Evolutionary conservation across 192 early-diverging fungal genomes (phyloP).

Genomic region (Lobosporangium transversale): DNA sequence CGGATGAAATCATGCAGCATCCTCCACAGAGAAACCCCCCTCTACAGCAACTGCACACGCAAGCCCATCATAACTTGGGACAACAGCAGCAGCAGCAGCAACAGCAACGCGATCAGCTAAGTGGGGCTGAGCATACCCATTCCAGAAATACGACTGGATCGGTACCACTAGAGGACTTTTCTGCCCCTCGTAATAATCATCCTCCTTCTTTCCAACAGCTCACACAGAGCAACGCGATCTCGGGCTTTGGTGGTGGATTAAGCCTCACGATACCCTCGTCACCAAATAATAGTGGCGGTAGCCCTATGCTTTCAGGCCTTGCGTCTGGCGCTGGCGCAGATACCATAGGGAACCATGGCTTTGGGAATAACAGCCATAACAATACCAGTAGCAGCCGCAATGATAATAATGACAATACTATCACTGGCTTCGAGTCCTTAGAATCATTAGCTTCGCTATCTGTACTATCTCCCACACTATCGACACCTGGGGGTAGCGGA

Average conservation of each 20-base stretch:
- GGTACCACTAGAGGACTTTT: too few relatives aligned
- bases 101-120: not conserved
- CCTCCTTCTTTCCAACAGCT: conserved; percentile 10
- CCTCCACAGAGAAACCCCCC: conserved; percentile 7
- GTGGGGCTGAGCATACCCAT: too few relatives aligned
- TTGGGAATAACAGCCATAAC: conserved; percentile 4
- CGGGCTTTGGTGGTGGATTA: not conserved
- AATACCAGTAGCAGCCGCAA: not conserved
- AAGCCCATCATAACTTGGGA: conserved; percentile 4
- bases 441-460: conserved; percentile 25
- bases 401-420: not conserved
- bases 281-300: not conserved
- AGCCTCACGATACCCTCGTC: not conserved
- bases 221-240: conserved; percentile 1
- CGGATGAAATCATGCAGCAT: conserved; percentile 9
- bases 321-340: not conserved
- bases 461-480: conserved; percentile 17
- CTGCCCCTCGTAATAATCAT: not conserved
- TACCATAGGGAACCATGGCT: not conserved
- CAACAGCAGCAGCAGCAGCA: conserved; percentile 25
- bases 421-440: conserved; percentile 14
- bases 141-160: too few relatives aligned
- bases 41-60: not conserved
- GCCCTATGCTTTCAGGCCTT: not conserved
- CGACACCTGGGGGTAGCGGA: not conserved